Evolutionary conservation across 305 asterid species (phyloP), one percentile per base, ranked within the genome.

Genomic region (Solanum hybrid): DNA sequence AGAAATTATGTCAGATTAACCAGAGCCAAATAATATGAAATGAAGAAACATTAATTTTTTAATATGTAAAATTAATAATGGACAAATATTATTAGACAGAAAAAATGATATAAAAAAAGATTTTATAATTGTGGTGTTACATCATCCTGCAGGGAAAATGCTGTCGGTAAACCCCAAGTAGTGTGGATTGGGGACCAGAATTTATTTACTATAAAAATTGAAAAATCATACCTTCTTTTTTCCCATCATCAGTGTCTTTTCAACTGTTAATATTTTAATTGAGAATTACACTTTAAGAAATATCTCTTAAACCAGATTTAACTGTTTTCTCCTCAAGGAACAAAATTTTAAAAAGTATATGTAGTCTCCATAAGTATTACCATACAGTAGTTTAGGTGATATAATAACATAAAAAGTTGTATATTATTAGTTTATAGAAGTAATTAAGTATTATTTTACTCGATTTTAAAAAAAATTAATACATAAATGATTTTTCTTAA

Each of bases 111-210:
- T 38, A 45, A 45, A 45, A 41, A 45, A 41, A 6, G 68, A 51
- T 20, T 76, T 17, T 78, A 77, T 77, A 78, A 80, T 24, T 24
- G 33, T 38, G 7, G 86, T 12, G 65, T 38, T 80, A 36, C 65
- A 80, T 80, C 68, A 80, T 80, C 31, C 29, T 80, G 86, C 13
- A 80, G 34, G 33, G 65, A 80, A n/a, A n/a, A 6, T 11, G 33
- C 86, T 80, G 86, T 80, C 68, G 86, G 86, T 38, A 38, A 80
- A 37, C 86, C 86, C 86, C 68, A 80, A 24, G 34, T 37, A 13
- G 33, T 80, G 65, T 80, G 33, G 65, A 80, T 80, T 37, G 9
- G 84, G 85, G 57, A 79, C 31, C 57, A 36, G 27, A 10, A 78
- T 78, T 78, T 31, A 77, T 29, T 76, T 76, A 31, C 45, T 78